Evolutionary conservation across 495 filamentous ascomycete genomes (phyloP), one percentile per base, ranked within the genome.

Genomic region (Tetracladium marchalianum): DNA sequence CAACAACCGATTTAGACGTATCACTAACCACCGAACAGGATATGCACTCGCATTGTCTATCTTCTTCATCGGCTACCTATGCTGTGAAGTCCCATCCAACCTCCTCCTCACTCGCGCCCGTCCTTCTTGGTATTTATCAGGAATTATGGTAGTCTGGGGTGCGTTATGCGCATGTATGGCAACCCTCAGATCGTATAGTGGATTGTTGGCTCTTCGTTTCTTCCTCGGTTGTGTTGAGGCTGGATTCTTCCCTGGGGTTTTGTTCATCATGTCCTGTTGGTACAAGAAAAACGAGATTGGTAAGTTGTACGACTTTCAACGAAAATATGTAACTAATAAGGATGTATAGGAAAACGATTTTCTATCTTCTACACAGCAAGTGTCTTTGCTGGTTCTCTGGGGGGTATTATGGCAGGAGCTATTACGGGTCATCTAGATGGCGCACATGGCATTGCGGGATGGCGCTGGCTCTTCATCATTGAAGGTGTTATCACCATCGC

Each of bases 401-500:
- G 62, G 2, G 69, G 70, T 15, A 60, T 73, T 15, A 68, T 75
- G 41, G 75, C 78, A 1, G 60, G 65, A 6, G 66, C 64, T 16
- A 58, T 64, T 11, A 63, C 62, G 41, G 19, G 49, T 16, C 52
- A 54, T 5, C 18, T 66, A n/a, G 58, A 56, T 18, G 55, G 52
- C 10, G 48, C 48, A 4, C 27, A 9, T 22, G 59, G 54, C 10
- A 40, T 60, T 11, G 42, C 47, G 1, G 59, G 53, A n/a, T 62
- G 59, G 59, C 50, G 53, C 41, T 62, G 59, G 59, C 59, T 53
- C 11, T 54, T 82, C 55, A 80, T 84, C 43, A 64, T 82, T 15
- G 72, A 78, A 41, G 80, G 82, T 41, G 75, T 81, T 13, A 66
- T 73, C 12, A 66, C 77, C 5, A 16, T 85, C 1, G 11, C 78